A percentile compares a stretch with the other conserved stretches of the same genome.
Evolutionary conservation across 306 rosid species (phyloP).

Genomic region (Begonia masoniana): DNA sequence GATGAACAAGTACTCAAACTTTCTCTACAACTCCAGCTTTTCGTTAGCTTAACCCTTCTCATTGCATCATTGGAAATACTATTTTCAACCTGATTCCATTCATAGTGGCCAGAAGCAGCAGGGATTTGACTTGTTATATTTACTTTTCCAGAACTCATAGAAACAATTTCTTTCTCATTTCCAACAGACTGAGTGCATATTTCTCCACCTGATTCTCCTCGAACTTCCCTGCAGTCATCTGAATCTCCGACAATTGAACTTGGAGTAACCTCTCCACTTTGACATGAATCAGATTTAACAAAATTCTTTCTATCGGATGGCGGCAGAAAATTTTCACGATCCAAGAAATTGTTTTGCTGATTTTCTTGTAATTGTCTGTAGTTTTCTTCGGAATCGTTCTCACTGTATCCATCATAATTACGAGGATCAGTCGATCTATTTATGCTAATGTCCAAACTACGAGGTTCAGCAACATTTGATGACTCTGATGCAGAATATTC

Average conservation of each 20-base stretch:
- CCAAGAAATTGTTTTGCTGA: slow-evolving; percentile 12
- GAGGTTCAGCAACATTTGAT: slow-evolving; percentile 35
- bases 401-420: slow-evolving; percentile 28
- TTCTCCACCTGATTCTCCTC: slow-evolving; percentile 37
- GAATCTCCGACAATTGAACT: slow-evolving; percentile 22
- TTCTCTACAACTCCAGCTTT: slow-evolving; percentile 74
- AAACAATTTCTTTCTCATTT: slow-evolving; percentile 14
- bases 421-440: slow-evolving; percentile 50
- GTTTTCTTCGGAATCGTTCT: slow-evolving; percentile 20
- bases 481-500: slow-evolving; percentile 58
- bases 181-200: slow-evolving; percentile 17
- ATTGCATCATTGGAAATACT: slow-evolving; percentile 20
- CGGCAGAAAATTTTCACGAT: slow-evolving; percentile 30
- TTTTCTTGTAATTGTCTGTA: slow-evolving; percentile 7
- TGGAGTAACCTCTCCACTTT: slow-evolving; percentile 7
- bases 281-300: slow-evolving; percentile 13
- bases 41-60: slow-evolving; percentile 31
- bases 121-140: slow-evolving; percentile 19
- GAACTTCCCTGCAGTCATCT: slow-evolving; percentile 71
- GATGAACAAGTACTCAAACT: slow-evolving; percentile 28
- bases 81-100: slow-evolving; percentile 3
- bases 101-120: slow-evolving; percentile 14
- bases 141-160: slow-evolving; percentile 20
- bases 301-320: slow-evolving; percentile 4
- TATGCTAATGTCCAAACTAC: slow-evolving; percentile 12